These are phyloP conservation scores for Porcisia hertigi DNA, from an alignment of 208 protist species.

Conservation along the genomic window DNA sequence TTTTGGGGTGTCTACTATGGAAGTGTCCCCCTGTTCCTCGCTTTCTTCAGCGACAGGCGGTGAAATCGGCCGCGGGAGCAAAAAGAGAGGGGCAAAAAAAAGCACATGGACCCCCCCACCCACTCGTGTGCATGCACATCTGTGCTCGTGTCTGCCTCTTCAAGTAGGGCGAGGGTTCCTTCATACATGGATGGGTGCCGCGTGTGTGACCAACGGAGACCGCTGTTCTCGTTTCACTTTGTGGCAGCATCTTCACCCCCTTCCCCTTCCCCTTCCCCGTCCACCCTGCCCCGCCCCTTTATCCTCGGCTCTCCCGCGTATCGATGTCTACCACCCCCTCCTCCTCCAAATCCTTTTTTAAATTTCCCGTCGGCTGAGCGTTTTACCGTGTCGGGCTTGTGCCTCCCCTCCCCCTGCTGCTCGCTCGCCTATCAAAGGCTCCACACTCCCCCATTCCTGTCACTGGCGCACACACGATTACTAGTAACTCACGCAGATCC, in stretches of 20 bases:
- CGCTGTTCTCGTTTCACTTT: neutral
- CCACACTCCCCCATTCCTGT: neutral
- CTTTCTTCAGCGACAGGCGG: neutral
- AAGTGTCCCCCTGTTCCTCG: no score
- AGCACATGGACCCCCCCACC: no score
- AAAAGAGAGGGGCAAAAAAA: neutral
- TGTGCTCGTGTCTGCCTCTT: neutral
- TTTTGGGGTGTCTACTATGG: neutral
- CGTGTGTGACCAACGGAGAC: neutral
- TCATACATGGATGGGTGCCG: neutral
- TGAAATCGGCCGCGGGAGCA: neutral
- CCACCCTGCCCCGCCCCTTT: no score
- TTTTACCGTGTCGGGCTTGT: neutral
- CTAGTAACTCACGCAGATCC: slow-evolving; percentile 2
- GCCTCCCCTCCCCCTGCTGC: neutral
- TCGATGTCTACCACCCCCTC: neutral
- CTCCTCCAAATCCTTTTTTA: neutral
- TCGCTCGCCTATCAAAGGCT: neutral
- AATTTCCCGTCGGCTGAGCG: neutral
- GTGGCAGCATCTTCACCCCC: neutral
- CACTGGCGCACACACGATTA: neutral
- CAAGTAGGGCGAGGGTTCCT: neutral
- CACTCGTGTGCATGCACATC: neutral
- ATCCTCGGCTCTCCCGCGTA: neutral
- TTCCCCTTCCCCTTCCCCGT: neutral